Base-by-base conservation (phyloP, 192 early-diverging fungal species). In the Lunasporangiospora selenospora region DNA sequence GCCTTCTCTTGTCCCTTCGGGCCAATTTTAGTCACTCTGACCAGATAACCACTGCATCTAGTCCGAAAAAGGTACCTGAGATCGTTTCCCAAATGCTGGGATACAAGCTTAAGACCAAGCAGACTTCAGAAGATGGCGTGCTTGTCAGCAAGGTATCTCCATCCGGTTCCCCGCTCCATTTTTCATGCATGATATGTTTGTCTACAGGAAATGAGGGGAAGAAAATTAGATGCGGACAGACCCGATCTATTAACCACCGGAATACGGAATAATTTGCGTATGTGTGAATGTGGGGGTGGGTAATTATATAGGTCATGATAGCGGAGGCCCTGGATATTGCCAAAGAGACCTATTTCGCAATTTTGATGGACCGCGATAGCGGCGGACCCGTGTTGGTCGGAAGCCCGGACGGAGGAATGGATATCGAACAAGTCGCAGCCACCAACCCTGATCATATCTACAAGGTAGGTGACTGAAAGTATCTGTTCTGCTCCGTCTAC, bases 261-360 rank as follows among this genome's bases (percentile, higher is more conserved):
- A n/a, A n/a, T n/a, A n/a, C n/a, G n/a, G n/a, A n/a, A n/a, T n/a
- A n/a, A n/a, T n/a, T n/a, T n/a, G n/a, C n/a, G n/a, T n/a, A n/a
- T n/a, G n/a, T n/a, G n/a, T n/a, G n/a, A n/a, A n/a, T n/a, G n/a
- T n/a, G n/a, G n/a, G n/a, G n/a, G n/a, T n/a, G n/a, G n/a, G n/a
- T n/a, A n/a, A n/a, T n/a, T n/a, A n/a, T n/a, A 5, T 53, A 63
- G 62, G 67, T 70, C 53, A 70, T 70, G 67, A 39, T 70, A 19
- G 67, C 67, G 4, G 58, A 70, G 31, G 67, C 67, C 0, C 24
- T 70, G 45, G 67, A 70, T 16, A 70, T 70, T 37, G 44, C 51
- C 19, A 70, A 70, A 23, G 67, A 70, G 26, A 70, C 67, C 23
- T 70, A 70, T 41, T 70, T 70, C 43, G 58, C 67, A 15, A 62